A percentile compares a stretch with the other conserved stretches of the same genome.
Conservation (phyloP, 2,329 filamentous ascomycete species). For the Hymenoscyphus infarciens region DNA sequence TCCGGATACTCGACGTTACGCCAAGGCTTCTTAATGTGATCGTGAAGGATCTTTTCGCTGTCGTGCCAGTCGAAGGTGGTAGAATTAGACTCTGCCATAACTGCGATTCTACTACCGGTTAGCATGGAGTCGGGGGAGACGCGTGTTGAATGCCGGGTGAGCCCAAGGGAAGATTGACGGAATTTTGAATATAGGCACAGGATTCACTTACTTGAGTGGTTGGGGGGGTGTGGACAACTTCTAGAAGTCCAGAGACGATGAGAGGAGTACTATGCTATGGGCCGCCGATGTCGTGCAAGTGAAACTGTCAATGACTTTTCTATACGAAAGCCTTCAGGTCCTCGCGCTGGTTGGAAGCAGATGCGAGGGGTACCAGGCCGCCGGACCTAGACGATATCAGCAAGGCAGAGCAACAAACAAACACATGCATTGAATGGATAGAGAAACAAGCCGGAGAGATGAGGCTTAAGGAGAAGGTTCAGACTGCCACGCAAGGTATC, state of each 20-base stretch:
- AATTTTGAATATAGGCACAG: no score
- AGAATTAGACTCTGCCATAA: not conserved
- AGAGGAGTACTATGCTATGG: no score
- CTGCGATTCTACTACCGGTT: not conserved
- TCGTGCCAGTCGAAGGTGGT: not conserved
- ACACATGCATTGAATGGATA: not conserved
- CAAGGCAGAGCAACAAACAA: not conserved
- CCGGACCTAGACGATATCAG: not conserved
- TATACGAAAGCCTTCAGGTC: not conserved
- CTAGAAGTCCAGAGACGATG: no score
- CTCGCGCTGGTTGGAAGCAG: not conserved
- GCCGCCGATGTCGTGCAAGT: no score
- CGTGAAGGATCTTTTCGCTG: conserved; percentile 4
- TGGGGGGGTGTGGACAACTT: no score
- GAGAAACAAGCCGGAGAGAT: not conserved
- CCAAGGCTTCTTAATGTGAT: conserved; percentile 18
- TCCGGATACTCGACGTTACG: conserved; percentile 10
- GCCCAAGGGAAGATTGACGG: no score
- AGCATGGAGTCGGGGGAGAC: not conserved
- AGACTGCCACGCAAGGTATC: not conserved
- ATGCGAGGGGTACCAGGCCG: not conserved
- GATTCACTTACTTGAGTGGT: no score
- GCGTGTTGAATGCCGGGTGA: no score
- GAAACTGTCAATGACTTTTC: no score
- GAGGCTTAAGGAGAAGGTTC: not conserved